Evolutionary conservation across 257 asterid genomes (phyloP).

Genomic region (Nicotiana attenuata): DNA sequence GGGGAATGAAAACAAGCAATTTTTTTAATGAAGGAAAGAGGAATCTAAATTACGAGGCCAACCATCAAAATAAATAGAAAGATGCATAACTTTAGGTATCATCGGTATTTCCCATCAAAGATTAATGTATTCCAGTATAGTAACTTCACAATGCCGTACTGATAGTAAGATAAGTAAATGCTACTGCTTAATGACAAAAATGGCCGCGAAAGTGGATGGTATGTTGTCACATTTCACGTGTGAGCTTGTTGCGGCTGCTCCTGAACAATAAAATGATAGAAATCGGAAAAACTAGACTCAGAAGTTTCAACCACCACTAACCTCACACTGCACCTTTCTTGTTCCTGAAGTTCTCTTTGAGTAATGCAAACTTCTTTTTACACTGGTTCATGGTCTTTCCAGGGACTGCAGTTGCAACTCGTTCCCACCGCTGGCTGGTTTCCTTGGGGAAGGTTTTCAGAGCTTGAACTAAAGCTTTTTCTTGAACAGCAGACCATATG

Average conservation of each 20-base stretch:
- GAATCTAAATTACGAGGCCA: background rate
- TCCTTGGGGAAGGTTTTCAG: conserved; percentile 86
- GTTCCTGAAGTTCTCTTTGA: conserved; percentile 87
- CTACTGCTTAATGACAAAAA: conserved; percentile 12
- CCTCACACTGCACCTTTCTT: conserved; percentile 44
- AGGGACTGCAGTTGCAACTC: conserved; percentile 73
- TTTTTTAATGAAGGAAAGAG: background rate
- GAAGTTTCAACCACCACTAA: conserved; percentile 4
- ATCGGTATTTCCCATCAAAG: conserved; percentile 2
- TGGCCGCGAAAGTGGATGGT: background rate
- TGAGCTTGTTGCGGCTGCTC: background rate
- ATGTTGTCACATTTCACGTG: background rate
- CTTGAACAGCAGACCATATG: conserved; percentile 77
- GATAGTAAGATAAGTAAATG: background rate
- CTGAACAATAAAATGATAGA: background rate
- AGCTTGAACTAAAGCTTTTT: conserved; percentile 80
- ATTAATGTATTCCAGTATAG: conserved; percentile 1
- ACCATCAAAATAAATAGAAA: background rate
- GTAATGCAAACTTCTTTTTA: conserved; percentile 59
- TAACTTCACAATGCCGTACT: conserved; percentile 11
- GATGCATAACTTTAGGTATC: background rate
- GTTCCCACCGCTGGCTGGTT: conserved; percentile 83
- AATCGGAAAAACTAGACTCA: background rate
- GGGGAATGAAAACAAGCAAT: background rate
- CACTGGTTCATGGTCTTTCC: conserved; percentile 71